phyloP scores from a whole-genome alignment of 1,139 yeast genomes.

The Nematodospora anomalae region DNA sequence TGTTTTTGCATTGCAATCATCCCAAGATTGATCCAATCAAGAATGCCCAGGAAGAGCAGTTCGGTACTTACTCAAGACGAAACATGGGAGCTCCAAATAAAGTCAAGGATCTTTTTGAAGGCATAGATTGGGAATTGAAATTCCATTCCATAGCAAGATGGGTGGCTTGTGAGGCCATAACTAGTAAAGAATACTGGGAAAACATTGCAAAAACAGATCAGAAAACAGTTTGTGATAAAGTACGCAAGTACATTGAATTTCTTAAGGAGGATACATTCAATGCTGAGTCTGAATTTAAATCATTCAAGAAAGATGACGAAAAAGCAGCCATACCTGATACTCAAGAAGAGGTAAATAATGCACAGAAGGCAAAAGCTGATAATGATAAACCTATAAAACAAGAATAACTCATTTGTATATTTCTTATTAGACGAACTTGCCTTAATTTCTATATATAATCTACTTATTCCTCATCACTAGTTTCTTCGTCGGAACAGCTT shows the following conservation, averaged over 20 bases:
- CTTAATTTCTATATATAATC: not conserved
- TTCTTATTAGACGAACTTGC: conserved; percentile 3
- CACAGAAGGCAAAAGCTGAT: conserved; percentile 2
- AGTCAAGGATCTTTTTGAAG: conserved; percentile 16
- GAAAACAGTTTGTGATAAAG: conserved; percentile 25
- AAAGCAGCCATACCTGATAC: conserved; percentile 1
- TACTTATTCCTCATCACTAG: conserved; percentile 5
- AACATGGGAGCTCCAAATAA: conserved; percentile 23
- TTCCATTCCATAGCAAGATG: conserved; percentile 37
- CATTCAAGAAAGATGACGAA: conserved; percentile 1
- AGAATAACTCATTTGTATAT: no score
- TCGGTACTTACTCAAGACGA: conserved; percentile 20
- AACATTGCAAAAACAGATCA: conserved; percentile 22
- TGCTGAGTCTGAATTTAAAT: conserved; percentile 6
- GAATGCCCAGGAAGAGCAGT: conserved; percentile 21
- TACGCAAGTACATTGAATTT: conserved; percentile 26
- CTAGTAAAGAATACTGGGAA: conserved; percentile 25
- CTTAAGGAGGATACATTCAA: conserved; percentile 25
- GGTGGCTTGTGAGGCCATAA: conserved; percentile 36
- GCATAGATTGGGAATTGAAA: conserved; percentile 23
- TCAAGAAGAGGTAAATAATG: not conserved
- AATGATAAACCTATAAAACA: no score
- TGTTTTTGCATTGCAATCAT: conserved; percentile 44
- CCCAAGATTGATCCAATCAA: conserved; percentile 40
- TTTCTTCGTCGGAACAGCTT: conserved; percentile 4